phyloP scores from a whole-genome alignment of 164 flowering plant species.

The Chimonanthus praecox region DNA sequence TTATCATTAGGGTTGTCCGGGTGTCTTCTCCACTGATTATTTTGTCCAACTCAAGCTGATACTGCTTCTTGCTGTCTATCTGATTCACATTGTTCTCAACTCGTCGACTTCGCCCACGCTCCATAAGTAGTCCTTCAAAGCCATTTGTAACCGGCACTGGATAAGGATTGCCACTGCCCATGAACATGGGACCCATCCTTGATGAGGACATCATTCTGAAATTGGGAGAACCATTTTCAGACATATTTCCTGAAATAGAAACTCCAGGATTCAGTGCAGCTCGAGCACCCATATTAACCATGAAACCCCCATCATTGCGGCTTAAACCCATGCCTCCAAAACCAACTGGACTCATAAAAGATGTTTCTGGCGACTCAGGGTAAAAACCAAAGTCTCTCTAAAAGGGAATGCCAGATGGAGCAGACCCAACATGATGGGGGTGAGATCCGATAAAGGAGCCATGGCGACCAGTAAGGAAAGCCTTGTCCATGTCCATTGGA shows the following conservation, averaged over 20 bases:
- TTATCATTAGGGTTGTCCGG: conserved; percentile 89
- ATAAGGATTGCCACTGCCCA: conserved; percentile 47
- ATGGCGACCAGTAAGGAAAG: conserved; percentile 34
- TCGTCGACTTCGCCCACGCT: conserved; percentile 58
- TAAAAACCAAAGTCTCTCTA: conserved; percentile 65
- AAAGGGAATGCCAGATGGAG: conserved; percentile 74
- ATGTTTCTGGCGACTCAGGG: conserved; percentile 64
- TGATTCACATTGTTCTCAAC: conserved; percentile 56
- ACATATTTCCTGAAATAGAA: conserved; percentile 42
- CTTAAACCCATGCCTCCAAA: conserved; percentile 49
- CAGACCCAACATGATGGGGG: conserved; percentile 81
- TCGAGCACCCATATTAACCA: conserved; percentile 51
- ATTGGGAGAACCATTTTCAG: conserved; percentile 64
- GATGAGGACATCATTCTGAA: conserved; percentile 60
- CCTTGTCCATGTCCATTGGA: conserved; percentile 53
- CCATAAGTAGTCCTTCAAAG: conserved; percentile 47
- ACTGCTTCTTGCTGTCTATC: conserved; percentile 70
- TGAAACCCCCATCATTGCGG: conserved; percentile 42
- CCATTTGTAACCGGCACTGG: conserved; percentile 33
- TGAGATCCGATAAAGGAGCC: conserved; percentile 41
- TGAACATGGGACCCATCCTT: conserved; percentile 52
- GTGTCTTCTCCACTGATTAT: conserved; percentile 75
- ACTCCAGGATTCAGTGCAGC: conserved; percentile 44
- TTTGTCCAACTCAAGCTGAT: conserved; percentile 88
- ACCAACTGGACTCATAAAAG: conserved; percentile 39